Conservation (phyloP, 78 protist species). For the Bigelowiella natans region DNA sequence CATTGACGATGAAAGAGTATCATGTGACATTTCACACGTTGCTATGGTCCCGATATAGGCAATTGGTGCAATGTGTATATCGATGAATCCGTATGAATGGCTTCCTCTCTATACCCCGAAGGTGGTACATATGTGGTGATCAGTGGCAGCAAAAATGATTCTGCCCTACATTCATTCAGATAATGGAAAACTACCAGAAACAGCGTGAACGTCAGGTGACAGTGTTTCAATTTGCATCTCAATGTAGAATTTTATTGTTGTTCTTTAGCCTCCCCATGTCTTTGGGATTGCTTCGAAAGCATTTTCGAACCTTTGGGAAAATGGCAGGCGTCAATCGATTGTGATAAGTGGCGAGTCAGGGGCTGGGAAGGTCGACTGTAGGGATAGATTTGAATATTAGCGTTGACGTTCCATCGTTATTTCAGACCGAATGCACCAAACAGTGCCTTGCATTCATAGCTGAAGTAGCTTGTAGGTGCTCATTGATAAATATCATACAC, state of each 20-base stretch:
- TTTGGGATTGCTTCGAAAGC: slow-evolving; percentile 51
- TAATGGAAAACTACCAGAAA: neutral
- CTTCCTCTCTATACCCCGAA: slow-evolving; percentile 41
- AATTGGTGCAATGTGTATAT: slow-evolving; percentile 54
- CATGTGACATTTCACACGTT: no score
- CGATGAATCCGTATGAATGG: slow-evolving; percentile 60
- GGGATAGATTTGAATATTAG: neutral
- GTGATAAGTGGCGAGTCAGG: neutral
- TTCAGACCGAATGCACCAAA: slow-evolving; percentile 14
- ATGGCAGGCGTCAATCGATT: neutral
- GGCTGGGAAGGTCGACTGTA: neutral
- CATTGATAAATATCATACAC: neutral
- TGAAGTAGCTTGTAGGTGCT: neutral
- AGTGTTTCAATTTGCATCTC: no score
- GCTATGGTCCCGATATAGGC: no score
- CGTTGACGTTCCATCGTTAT: neutral
- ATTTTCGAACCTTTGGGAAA: slow-evolving; percentile 11
- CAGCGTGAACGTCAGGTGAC: no score
- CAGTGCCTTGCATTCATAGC: slow-evolving; percentile 8
- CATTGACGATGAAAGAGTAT: no score
- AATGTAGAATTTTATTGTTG: no score
- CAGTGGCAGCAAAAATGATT: neutral
- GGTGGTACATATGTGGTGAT: slow-evolving; percentile 22
- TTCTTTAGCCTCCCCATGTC: neutral
- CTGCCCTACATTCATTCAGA: neutral